Percentiles rank a stretch among this genome's conserved stretches.
These are phyloP conservation scores for Xerocomellus dryophilus DNA, from an alignment of 768 basidiomycete species.

Conservation along the genomic window DNA sequence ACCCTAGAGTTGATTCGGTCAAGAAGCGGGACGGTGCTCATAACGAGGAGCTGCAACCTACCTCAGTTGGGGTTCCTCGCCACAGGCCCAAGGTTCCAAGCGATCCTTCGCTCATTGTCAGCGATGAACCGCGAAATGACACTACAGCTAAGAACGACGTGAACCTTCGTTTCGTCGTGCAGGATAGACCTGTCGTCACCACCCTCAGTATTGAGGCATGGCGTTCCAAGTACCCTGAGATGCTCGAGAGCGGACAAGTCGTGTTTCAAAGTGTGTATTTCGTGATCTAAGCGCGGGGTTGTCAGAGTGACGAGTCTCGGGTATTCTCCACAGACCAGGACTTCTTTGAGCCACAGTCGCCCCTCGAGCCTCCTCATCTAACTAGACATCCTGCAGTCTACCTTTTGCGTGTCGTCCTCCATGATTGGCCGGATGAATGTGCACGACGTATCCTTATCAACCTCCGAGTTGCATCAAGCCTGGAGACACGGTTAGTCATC, in stretches of 20 bases:
- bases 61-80: not conserved
- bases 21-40: not conserved
- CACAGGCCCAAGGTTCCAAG: not conserved
- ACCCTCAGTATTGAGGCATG: constrained; percentile 56
- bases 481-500: constrained; percentile 58
- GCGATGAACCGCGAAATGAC: constrained; percentile 10
- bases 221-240: constrained; percentile 54
- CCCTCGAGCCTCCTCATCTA: constrained; percentile 27
- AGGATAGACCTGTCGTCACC: constrained; percentile 56
- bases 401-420: constrained; percentile 66
- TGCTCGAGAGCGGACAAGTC: constrained; percentile 52
- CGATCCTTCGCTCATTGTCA: not conserved
- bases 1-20: not conserved
- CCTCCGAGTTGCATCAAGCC: constrained; percentile 37
- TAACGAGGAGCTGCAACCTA: not conserved
- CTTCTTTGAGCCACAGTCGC: constrained; percentile 65
- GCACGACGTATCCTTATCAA: constrained; percentile 46
- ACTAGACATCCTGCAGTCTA: constrained; percentile 56
- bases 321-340: constrained; percentile 51
- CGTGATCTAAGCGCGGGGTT: not conserved
- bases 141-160: constrained; percentile 21
- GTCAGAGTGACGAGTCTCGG: not conserved
- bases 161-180: constrained; percentile 50
- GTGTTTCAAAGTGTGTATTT: constrained; percentile 45
- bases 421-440: constrained; percentile 73